These are phyloP conservation scores for Lotus japonicus DNA, from an alignment of 306 rosid species.

Conservation along the genomic window DNA sequence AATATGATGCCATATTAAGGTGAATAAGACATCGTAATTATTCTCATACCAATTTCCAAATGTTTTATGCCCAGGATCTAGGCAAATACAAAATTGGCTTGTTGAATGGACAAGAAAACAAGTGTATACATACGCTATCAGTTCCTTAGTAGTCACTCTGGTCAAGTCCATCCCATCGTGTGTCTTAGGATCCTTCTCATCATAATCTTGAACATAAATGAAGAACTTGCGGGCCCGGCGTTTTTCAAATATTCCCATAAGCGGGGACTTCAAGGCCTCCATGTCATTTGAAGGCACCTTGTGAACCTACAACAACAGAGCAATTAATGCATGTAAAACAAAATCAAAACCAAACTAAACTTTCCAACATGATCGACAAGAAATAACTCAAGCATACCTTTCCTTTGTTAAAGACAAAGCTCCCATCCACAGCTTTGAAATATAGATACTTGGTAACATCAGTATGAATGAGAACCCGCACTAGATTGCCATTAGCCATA, in stretches of 20 bases:
- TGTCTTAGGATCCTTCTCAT: constrained; percentile 75
- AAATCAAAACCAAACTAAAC: background rate
- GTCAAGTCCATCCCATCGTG: constrained; percentile 90
- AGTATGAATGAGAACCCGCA: constrained; percentile 93
- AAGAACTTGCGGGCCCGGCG: constrained; percentile 95
- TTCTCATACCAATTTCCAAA: background rate
- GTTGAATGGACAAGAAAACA: background rate
- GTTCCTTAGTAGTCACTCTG: constrained; percentile 71
- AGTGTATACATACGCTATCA: constrained; percentile 60
- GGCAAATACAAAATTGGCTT: background rate
- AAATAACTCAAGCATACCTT: constrained; percentile 39
- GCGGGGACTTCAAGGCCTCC: constrained; percentile 95
- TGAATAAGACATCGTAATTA: background rate
- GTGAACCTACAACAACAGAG: constrained; percentile 51
- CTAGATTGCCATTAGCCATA: constrained; percentile 97
- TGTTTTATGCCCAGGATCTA: background rate
- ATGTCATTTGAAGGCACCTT: constrained; percentile 88
- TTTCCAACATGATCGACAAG: background rate
- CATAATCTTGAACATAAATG: constrained; percentile 76
- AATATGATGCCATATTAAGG: background rate
- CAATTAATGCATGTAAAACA: background rate
- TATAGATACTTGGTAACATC: constrained; percentile 92
- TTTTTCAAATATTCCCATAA: constrained; percentile 93
- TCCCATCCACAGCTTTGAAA: constrained; percentile 89
- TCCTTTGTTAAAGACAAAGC: constrained; percentile 63